Evolutionary conservation across 1,139 yeast species (phyloP).

Genomic region (Zygoascus meyerae): DNA sequence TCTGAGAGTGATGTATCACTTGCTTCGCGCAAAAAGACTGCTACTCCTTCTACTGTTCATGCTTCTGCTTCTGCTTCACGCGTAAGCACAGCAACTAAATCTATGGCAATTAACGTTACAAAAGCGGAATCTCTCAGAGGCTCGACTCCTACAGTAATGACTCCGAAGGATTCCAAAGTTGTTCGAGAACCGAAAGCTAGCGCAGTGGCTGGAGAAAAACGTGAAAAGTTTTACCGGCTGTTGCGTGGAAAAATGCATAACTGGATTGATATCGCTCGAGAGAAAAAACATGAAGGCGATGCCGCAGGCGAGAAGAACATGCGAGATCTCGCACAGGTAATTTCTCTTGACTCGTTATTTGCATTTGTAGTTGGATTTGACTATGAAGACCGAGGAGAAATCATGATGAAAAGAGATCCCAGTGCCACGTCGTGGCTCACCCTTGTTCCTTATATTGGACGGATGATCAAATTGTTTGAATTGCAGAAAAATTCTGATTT

Average conservation of each 20-base stretch:
- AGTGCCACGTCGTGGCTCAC: slow-evolving; percentile 35
- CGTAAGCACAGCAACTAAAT: neutral
- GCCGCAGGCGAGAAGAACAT: slow-evolving; percentile 23
- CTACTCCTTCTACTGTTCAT: neutral
- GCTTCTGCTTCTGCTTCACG: neutral
- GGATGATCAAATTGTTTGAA: slow-evolving; percentile 26
- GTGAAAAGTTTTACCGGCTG: slow-evolving; percentile 24
- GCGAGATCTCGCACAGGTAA: slow-evolving; percentile 28
- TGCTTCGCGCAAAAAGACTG: neutral
- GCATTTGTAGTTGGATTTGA: slow-evolving; percentile 38
- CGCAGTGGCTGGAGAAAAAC: slow-evolving; percentile 10
- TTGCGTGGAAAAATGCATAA: slow-evolving; percentile 26
- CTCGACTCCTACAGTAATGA: neutral
- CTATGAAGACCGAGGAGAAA: slow-evolving; percentile 36
- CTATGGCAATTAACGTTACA: neutral
- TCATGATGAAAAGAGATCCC: slow-evolving; percentile 22
- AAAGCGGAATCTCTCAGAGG: neutral
- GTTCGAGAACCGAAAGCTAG: neutral
- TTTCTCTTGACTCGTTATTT: slow-evolving; percentile 33
- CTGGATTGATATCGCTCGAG: slow-evolving; percentile 33
- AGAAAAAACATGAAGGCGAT: slow-evolving; percentile 35
- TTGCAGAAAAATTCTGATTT: slow-evolving; percentile 18
- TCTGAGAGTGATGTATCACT: slow-evolving; percentile 4
- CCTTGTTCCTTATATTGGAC: slow-evolving; percentile 32
- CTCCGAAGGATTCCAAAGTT: neutral